Evolutionary conservation across 2,329 filamentous ascomycete genomes (phyloP), one percentile per base, ranked within the genome.

Genomic region (Hypomyces rosellus): DNA sequence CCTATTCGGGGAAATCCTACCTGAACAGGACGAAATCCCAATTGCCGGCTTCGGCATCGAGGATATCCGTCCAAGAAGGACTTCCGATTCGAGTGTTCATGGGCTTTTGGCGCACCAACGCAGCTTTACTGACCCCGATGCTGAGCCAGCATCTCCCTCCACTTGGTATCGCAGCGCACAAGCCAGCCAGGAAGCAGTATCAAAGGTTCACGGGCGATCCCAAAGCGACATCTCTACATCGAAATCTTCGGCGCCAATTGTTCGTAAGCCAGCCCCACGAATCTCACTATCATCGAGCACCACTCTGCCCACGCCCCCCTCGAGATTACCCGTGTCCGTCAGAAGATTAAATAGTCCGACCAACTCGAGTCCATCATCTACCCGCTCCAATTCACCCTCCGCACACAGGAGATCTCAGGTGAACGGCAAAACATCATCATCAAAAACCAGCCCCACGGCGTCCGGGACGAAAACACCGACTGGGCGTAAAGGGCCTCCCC

Each of bases 1-100:
- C 34, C 70, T 91, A 16, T 92, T 92, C 69, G 88, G 88, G 36
- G 88, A 91, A 66, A 78, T 91, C 57, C 70, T 82, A 25, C 76
- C 81, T n/a, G 74, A 81, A 36, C 75, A 81, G 57, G 74, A 73
- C 59, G 74, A 79, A 57, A 62, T 74, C 22, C 66, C 73, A 16
- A 70, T 76, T 45, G 70, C 74, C 46, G 82, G 81, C 5, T 82
- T 81, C 68, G 84, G 84, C 46, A 86, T 86, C 55, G 72, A 77
- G 53, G 61, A 57, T 45, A 61, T 71, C 45, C 70, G 76, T 46
- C 72, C 74, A 53, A 74, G 85, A 55, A 77, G 85, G 65, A 84
- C 84, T 18, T 88, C 86, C 40, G 88, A 91, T 61, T 84, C 86
- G n/a, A 82, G 77, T 62, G 68, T 86, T 56, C 74, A 77, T 54